These are phyloP conservation scores for Fragaria nilgerrensis DNA, from an alignment of 306 rosid species.

Conservation along the genomic window DNA sequence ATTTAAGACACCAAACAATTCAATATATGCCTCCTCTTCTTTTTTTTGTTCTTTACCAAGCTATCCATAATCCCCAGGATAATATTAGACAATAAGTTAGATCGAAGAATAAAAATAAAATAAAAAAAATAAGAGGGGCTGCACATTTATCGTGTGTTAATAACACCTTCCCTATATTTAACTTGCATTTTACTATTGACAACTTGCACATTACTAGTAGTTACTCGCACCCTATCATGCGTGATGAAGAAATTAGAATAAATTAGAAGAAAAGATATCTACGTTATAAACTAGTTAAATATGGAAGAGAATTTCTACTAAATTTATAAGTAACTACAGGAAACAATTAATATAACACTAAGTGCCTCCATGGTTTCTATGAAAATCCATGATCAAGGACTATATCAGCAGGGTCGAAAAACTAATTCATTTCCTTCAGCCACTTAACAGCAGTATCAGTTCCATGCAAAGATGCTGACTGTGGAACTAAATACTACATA, in stretches of 20 bases:
- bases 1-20: not conserved
- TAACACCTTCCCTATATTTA: not conserved
- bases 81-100: too few species aligned
- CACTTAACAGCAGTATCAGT: not conserved
- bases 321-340: not conserved
- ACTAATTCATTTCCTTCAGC: not conserved
- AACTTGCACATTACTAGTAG: not conserved
- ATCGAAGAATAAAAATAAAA: not conserved
- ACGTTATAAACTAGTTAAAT: not conserved
- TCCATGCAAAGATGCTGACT: not conserved
- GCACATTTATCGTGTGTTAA: not conserved
- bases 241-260: not conserved
- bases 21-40: not conserved
- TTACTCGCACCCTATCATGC: not conserved
- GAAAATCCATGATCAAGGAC: not conserved
- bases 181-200: not conserved
- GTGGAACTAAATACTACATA: not conserved
- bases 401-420: not conserved
- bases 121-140: not conserved
- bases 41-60: not conserved
- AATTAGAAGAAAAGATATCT: not conserved
- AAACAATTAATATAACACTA: not conserved
- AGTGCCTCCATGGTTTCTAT: not conserved
- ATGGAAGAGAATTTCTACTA: not conserved
- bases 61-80: not conserved